Evolutionary conservation across 306 rosid species (phyloP).

Genomic region (Ormosia emarginata): DNA sequence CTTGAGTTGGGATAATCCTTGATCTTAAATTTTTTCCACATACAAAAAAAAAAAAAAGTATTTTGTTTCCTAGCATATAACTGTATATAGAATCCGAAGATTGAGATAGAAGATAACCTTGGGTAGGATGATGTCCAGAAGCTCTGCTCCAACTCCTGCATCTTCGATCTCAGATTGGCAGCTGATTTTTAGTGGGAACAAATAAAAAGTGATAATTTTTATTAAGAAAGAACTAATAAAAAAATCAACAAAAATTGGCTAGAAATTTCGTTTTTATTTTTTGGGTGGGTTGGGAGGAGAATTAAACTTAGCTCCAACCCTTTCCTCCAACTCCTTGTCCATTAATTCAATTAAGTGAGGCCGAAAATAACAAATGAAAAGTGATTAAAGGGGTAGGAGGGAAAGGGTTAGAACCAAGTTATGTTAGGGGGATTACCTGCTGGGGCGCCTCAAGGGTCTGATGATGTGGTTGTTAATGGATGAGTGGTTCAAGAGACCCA

Average conservation of each 20-base stretch:
- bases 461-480: conserved; percentile 41
- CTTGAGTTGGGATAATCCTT: too few species aligned
- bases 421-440: conserved; percentile 33
- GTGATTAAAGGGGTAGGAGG: too few species aligned
- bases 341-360: too few species aligned
- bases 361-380: too few species aligned
- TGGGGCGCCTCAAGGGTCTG: conserved; percentile 47
- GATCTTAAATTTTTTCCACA: neutral
- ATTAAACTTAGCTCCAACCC: too few species aligned
- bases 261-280: too few species aligned
- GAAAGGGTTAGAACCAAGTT: too few species aligned
- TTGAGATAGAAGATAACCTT: conserved; percentile 41
- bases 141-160: conserved; percentile 59
- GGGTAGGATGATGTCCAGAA: conserved; percentile 64
- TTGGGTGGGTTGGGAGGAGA: too few species aligned
- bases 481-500: conserved; percentile 35
- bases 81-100: neutral
- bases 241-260: neutral
- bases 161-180: conserved; percentile 50
- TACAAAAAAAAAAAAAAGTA: neutral
- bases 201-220: neutral
- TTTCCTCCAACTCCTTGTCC: too few species aligned
- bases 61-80: neutral
- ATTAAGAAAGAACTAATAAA: neutral
- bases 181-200: conserved; percentile 11